Percentiles rank a stretch among this genome's conserved stretches.
phyloP scores from a whole-genome alignment of 768 basidiomycete species.

The Macrolepiota dolichaula region DNA sequence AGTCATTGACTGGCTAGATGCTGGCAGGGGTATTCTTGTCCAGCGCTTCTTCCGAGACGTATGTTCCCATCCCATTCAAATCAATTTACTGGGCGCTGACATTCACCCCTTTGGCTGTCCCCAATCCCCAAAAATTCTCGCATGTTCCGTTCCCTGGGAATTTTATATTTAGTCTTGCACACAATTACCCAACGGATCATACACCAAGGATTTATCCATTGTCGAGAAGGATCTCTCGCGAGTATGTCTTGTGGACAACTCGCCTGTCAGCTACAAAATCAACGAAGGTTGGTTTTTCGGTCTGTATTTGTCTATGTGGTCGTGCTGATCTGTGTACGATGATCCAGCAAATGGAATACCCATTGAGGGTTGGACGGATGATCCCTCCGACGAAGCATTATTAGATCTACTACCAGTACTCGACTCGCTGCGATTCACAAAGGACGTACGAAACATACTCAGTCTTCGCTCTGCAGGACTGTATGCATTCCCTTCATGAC shows the following conservation, averaged over 20 bases:
- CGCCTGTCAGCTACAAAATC: slow-evolving; percentile 85
- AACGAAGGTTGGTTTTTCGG: slow-evolving; percentile 75
- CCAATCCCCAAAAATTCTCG: slow-evolving; percentile 2
- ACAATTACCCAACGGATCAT: slow-evolving; percentile 87
- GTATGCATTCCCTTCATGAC: slow-evolving; percentile 23
- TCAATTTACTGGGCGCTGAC: background rate
- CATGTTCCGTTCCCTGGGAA: background rate
- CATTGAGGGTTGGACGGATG: slow-evolving; percentile 98
- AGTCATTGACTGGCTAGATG: slow-evolving; percentile 99
- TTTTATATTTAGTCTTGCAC: slow-evolving; percentile 72
- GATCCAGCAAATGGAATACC: slow-evolving; percentile 92
- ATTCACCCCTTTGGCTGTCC: slow-evolving; percentile 1
- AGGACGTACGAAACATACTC: slow-evolving; percentile 89
- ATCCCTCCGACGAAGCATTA: slow-evolving; percentile 94
- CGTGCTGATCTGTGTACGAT: background rate
- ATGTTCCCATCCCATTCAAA: slow-evolving; percentile 22
- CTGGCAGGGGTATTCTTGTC: slow-evolving; percentile 84
- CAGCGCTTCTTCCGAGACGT: slow-evolving; percentile 92
- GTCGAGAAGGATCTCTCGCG: slow-evolving; percentile 89
- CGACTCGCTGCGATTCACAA: slow-evolving; percentile 93
- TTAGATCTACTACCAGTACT: slow-evolving; percentile 94
- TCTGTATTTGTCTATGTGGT: background rate
- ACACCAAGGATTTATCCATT: slow-evolving; percentile 88
- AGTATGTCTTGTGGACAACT: slow-evolving; percentile 95
- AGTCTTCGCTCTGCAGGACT: slow-evolving; percentile 56